Percentiles rank a stretch among this genome's conserved stretches.
Evolutionary conservation across 2,329 filamentous ascomycete genomes (phyloP).

Genomic region (Tolypocladium cylindrosporum): DNA sequence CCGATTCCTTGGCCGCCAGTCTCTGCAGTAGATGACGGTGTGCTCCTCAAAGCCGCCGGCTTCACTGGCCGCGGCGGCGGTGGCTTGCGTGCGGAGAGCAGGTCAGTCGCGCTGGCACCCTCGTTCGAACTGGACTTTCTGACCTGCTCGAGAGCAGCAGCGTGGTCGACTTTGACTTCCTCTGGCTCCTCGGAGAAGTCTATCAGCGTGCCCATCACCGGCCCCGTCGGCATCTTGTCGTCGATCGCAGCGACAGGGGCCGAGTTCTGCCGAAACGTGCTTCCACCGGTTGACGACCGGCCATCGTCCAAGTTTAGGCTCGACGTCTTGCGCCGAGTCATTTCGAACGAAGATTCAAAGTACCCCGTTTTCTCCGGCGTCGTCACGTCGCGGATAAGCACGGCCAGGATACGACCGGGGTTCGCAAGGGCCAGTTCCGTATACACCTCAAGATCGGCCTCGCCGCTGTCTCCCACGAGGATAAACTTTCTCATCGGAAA

Average conservation of each 20-base stretch:
- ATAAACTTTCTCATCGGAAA: constrained; percentile 87
- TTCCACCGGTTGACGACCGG: constrained; percentile 3
- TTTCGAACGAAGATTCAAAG: constrained; percentile 54
- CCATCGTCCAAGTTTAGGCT: constrained; percentile 15
- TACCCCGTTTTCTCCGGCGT: constrained; percentile 62
- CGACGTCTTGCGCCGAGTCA: constrained; percentile 14
- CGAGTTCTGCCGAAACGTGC: constrained; percentile 16
- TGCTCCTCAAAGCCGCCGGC: constrained; percentile 42
- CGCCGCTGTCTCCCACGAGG: constrained; percentile 88
- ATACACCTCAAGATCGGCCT: constrained; percentile 94
- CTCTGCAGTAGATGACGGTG: constrained; percentile 20
- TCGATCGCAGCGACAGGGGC: constrained; percentile 8
- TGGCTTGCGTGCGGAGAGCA: constrained; percentile 19
- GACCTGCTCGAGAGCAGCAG: constrained; percentile 19
- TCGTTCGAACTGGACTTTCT: constrained; percentile 11
- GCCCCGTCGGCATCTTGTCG: constrained; percentile 20
- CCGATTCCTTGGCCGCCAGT: neutral
- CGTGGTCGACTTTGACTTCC: constrained; percentile 22
- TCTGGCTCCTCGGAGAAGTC: constrained; percentile 47
- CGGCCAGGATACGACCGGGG: constrained; percentile 69
- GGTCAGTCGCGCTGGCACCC: constrained; percentile 17
- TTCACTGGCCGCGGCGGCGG: constrained; percentile 49
- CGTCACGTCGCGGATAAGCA: constrained; percentile 95
- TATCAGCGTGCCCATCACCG: constrained; percentile 48
- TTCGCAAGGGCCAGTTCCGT: constrained; percentile 83